Base-by-base conservation (phyloP, 208 protist species). In the Leishmania guyanensis region DNA sequence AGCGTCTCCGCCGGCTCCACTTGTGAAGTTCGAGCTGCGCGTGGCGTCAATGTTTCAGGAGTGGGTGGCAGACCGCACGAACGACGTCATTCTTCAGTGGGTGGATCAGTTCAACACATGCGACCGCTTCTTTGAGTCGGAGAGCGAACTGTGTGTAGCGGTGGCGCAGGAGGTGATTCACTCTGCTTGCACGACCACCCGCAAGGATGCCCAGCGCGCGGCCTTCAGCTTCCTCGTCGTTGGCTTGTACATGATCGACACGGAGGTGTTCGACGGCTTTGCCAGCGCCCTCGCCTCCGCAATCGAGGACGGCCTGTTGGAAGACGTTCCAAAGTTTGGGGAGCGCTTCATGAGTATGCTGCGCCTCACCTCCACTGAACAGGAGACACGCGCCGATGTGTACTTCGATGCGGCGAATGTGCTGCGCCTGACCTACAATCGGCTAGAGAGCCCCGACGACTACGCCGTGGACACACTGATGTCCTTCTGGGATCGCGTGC, bases 331-430 rank as follows among this genome's bases (percentile, higher is more conserved):
- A 29, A 95, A 94, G 90, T 96, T 96, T 88, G 87, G 88, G 46
- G 92, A 96, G 82, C 94, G 94, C 66, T 96, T 95, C 75, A 94
- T 96, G 87, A 78, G 72, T 53, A 95, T 98, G 89, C 89, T 98
- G 84, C 85, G 88, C 14, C 86, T 94, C 74, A 91, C 88, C 65
- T 95, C 93, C n/a, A 87, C 86, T 36, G 87, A 92, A 72, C 86
- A 95, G 82, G 88, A 89, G 84, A 83, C 82, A 58, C 86, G 79
- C 56, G 89, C 86, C 50, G 91, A 98, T 86, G 86, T 96, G 58
- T 97, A 96, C 86, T 96, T 93, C 75, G 92, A 97, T 80, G 88
- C 93, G 3, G 92, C 90, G 17, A 90, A 89, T 16, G 86, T 98
- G 71, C 86, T 96, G 65, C 89, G 89, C 58, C 89, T 88, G 50